Evolutionary conservation across 768 basidiomycete species (phyloP).

Genomic region (Termitomyces sp.): DNA sequence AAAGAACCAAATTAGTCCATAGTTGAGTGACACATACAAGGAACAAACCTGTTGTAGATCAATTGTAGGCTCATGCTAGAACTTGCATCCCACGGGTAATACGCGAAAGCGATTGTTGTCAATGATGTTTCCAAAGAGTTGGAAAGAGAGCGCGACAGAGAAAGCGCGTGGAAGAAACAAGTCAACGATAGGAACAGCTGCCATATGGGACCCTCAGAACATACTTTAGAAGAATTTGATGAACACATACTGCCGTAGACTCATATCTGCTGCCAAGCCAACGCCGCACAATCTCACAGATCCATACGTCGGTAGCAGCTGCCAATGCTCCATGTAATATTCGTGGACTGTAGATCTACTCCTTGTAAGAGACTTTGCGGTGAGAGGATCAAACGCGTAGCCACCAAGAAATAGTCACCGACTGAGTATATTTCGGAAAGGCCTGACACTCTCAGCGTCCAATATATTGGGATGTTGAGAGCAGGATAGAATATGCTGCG

Average conservation of each 20-base stretch:
- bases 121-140: conserved; percentile 92
- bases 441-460: conserved; percentile 53
- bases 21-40: not conserved
- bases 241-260: conserved; percentile 57
- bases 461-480: conserved; percentile 77
- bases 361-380: conserved; percentile 4
- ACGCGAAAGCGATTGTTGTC: conserved; percentile 70
- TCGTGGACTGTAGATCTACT: conserved; percentile 71
- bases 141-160: conserved; percentile 84
- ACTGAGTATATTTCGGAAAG: conserved; percentile 41
- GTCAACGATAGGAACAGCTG: conserved; percentile 80
- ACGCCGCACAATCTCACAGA: conserved; percentile 56
- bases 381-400: conserved; percentile 26
- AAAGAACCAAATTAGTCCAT: conserved; percentile 3
- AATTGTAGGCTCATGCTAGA: conserved; percentile 32
- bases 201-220: conserved; percentile 1
- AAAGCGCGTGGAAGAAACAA: conserved; percentile 84
- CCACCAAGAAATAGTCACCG: conserved; percentile 58
- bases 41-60: conserved; percentile 36
- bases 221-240: not conserved
- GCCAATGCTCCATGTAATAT: conserved; percentile 75
- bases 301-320: conserved; percentile 75
- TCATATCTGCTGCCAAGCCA: conserved; percentile 58
- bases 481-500: conserved; percentile 81
- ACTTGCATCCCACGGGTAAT: conserved; percentile 70